Base-by-base conservation (phyloP, 202 grass and related monocot species). In the Hordeum pubiflorum region DNA sequence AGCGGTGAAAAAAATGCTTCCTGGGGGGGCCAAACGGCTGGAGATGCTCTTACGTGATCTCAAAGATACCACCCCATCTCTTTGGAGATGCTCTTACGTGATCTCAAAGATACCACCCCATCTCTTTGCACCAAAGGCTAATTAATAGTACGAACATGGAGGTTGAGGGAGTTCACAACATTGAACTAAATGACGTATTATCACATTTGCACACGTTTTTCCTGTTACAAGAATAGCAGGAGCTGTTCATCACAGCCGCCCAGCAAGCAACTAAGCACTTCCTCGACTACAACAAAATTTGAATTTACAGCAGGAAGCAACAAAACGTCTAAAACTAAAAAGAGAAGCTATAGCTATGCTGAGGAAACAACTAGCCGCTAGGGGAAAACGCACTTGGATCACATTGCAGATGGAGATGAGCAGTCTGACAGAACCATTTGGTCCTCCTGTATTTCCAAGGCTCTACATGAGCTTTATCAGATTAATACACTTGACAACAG, bases 201-300 rank as follows among this genome's bases (percentile, higher is more conserved):
- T 44, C 41, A 50, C 46, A 50, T 50, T 50, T 50, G 5, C 46
- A 50, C 46, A 50, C 1, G 46, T 50, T 60, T 81, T 58, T 23
- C 23, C 69, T 68, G 68, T 75, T 79, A 60, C 22, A 75, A 61
- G 27, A 69, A 52, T 22, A 67, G 58, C 66, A 73, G 50, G 63
- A 62, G 43, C 44, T 24, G 58, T 71, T 82, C 48, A 46, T 78
- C 7, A n/a, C 50, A 9, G 40, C 54, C 74, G 72, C 44, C 17
- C 64, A 85, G 34, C 66, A 78, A 77, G 77, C 56, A 83, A 52
- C 68, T 75, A 75, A 56, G 5, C 7, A 68, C 68, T 86, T 89
- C 83, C 79, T 74, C 34, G 9, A 66, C 79, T 83, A 89, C 75
- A 79, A 41, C 86, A 89, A 89, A 89, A 86, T 79, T 89, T 38